Base-by-base conservation (phyloP, 345 rosid species). In the Limnanthes douglasii region DNA sequence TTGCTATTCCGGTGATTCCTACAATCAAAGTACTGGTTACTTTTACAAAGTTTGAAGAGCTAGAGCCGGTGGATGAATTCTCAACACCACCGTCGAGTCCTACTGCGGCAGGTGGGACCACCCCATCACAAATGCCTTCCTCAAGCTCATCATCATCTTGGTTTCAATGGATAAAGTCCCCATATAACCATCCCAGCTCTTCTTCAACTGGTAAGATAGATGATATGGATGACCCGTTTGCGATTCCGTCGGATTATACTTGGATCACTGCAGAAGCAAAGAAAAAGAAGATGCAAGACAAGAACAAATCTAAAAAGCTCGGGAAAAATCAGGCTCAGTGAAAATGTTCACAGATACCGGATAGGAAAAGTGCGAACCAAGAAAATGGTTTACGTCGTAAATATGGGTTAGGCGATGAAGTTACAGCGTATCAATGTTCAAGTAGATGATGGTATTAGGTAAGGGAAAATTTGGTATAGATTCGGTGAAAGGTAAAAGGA, bases 1-100 rank as follows among this genome's bases (percentile, higher is more conserved):
- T 84, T 56, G 95, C 98, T 34, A 84, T 90, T 21, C 98, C 98
- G 1, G 95, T 90, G 61, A 69, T 90, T 45, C 98, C 98, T 0
- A 80, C 98, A 15, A 77, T 90, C 54, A 77, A 70, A 44, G 98
- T 90, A 15, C 43, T 90, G 37, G 82, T 84, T 17, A 84, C 94
- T 7, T 90, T 90, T 35, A 77, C 95, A 4, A 90, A 80, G 73
- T 84, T 90, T 22, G 94, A 84, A 66, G 95, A 90, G 54, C 39
- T 84, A 23, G 78, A 74, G 65, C 73, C 84, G 1, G 37, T 53
- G 49, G 98, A 80, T 16, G 95, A 90, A 60, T 90, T 84, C 57
- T 58, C 69, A 24, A 84, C 98, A 0, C 98, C 98, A 6, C 94
- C 86, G 14, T 74, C 98, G 18, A 90, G 98, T 48, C 98, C 94